Percentiles rank a stretch among this genome's conserved stretches.
These are phyloP conservation scores for Spizellomyces sp. DNA, from an alignment of 192 early-diverging fungal genomes.

Conservation along the genomic window DNA sequence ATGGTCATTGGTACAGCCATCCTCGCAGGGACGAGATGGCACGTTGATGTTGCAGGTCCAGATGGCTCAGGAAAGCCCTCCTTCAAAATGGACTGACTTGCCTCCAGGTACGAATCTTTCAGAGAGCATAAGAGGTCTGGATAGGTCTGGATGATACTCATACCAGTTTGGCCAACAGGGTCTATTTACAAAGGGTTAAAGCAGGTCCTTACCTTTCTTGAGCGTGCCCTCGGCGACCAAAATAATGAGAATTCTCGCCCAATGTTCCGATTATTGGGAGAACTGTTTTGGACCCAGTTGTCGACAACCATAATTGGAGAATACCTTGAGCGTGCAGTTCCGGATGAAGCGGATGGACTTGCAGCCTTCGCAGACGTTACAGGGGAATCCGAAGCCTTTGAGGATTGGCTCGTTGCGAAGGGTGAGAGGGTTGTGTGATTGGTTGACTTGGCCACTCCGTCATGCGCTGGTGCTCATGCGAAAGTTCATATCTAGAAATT, in stretches of 20 bases:
- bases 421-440: not conserved
- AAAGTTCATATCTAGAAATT: not conserved
- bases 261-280: too few relatives aligned
- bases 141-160: too few relatives aligned
- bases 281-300: too few relatives aligned
- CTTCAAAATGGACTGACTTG: not conserved
- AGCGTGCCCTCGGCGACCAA: too few relatives aligned
- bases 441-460: not conserved
- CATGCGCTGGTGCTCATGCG: too few relatives aligned
- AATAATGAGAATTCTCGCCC: too few relatives aligned
- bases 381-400: not conserved
- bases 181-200: too few relatives aligned
- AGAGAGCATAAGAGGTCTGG: not conserved
- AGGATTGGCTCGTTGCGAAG: not conserved
- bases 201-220: too few relatives aligned
- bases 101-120: slow-evolving; percentile 1
- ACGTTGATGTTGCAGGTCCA: not conserved
- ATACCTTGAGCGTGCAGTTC: slow-evolving; percentile 11
- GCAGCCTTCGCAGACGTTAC: not conserved
- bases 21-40: too few relatives aligned
- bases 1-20: slow-evolving; percentile 7
- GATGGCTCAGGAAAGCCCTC: not conserved
- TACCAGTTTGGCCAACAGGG: too few relatives aligned
- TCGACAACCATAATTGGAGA: not conserved
- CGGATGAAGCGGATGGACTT: not conserved